Base-by-base conservation (phyloP, 371 early-diverging fungal species). In the Mortierella sp. region DNA sequence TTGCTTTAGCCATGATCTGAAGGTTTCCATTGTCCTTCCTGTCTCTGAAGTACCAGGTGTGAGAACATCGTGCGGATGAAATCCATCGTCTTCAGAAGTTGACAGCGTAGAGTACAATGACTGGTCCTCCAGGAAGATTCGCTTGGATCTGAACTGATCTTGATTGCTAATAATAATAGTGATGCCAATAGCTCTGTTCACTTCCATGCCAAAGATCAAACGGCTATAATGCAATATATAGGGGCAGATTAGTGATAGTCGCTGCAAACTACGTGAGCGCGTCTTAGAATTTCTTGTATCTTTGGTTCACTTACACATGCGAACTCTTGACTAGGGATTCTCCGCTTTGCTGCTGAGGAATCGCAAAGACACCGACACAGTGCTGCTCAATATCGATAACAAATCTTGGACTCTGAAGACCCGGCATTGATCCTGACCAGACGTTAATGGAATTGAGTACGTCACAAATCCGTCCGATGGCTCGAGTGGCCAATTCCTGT, bases 331-430 rank as follows among this genome's bases (percentile, higher is more conserved):
- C 3, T 10, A 24, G 26, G 34, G 45, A 34, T 11, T 21, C 73
- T 14, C 60, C 19, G 7, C 70, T 68, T 45, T 68, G 75, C 58
- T n/a, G 47, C 24, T 52, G 73, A 4, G 77, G 77, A 11, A 79
- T 65, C 63, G 77, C 65, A 44, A 87, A 87, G 28, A 87, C 83
- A 28, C 87, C 87, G 16, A 87, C 79, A 31, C 87, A 87, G 11
- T 78, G 87, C 24, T 72, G 68, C 21, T 87, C 87, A 45, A 87
- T 87, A 48, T 87, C 87, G 42, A 87, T 78, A 16, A 82, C 80
- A 68, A 82, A 87, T 71, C 72, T 75, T 3, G 83, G 83, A 57
- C 77, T 79, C 31, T 72, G 75, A 24, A 82, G n/a, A 6, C 50
- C 28, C 2, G 84, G 76, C 42, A 72, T n/a, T 2, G 68, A 54